Base-by-base conservation (phyloP, 2,329 filamentous ascomycete species). In the Monosporascus cannonballus region DNA sequence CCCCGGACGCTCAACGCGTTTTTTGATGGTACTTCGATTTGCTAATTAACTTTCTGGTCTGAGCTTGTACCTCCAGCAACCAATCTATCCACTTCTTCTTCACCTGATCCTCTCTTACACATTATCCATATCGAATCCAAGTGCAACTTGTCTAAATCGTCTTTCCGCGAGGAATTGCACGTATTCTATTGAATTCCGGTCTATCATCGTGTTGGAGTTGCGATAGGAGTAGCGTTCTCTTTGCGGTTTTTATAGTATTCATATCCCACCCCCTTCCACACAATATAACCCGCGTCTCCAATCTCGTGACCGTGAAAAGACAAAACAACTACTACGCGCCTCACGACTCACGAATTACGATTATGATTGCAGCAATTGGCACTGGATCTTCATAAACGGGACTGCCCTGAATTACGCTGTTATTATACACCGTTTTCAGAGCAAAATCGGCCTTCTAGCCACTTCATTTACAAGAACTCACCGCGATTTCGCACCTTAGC, bases 21-120 rank as follows among this genome's bases (percentile, higher is more conserved):
- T 56, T 50, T 54, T 42, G 7, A 42, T 37, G 55, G 61, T 65
- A 65, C 63, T 55, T 64, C 39, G 37, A 41, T 56, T 53, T 54
- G 54, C 62, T 58, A 54, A 60, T 56, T 56, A 63, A 56, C 51
- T 53, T 58, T 46, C 50, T 54, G 51, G 49, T 50, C 54, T 51
- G 50, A 52, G 51, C 56, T 60, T 61, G 62, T 65, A 64, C 58
- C 55, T 59, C 52, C 53, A 52, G 55, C 54, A 51, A 52, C 39
- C 50, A 46, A 34, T 51, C 17, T 44, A 47, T 52, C 50, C 51
- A 47, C 54, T 57, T 54, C 37, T 25, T 38, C 34, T 30, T 25
- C 24, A n/a, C 15, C 36, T n/a, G 38, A 38, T 48, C 30, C 37
- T 45, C 30, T 38, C 37, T 42, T 22, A 18, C 42, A 45, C 38